These are phyloP conservation scores for Vitis amurensis DNA, from an alignment of 164 flowering plant genomes.

Conservation along the genomic window DNA sequence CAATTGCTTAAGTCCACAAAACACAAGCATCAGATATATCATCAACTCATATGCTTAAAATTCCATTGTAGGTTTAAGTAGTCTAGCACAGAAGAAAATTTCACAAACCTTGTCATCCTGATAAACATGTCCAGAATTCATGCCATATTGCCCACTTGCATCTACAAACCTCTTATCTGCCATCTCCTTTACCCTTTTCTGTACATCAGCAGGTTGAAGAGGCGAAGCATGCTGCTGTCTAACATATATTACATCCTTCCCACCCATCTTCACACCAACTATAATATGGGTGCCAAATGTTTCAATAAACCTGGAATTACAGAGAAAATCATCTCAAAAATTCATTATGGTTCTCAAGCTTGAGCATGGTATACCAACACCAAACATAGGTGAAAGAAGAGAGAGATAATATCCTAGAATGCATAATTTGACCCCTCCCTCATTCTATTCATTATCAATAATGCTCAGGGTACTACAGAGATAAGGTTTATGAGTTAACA, in stretches of 20 bases:
- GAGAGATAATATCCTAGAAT: not conserved
- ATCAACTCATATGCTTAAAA: too few species aligned
- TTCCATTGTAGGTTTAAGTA: not conserved
- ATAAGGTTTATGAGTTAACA: too few species aligned
- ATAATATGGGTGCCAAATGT: constrained; percentile 89
- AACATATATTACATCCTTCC: constrained; percentile 86
- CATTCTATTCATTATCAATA: too few species aligned
- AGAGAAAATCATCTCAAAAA: not conserved
- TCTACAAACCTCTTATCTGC: constrained; percentile 84
- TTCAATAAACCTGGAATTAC: constrained; percentile 70
- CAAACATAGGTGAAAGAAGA: not conserved
- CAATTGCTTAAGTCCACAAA: too few species aligned
- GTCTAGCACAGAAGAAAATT: not conserved
- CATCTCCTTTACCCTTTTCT: constrained; percentile 73
- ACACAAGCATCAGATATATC: too few species aligned
- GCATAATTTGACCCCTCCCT: too few species aligned
- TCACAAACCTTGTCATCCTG: constrained; percentile 60
- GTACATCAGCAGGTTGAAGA: constrained; percentile 85
- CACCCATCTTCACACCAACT: constrained; percentile 94
- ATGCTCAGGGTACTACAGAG: too few species aligned
- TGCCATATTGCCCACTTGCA: constrained; percentile 44
- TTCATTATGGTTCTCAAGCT: not conserved
- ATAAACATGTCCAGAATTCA: constrained; percentile 42
- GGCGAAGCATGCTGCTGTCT: constrained; percentile 84
- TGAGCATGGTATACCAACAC: not conserved